Percentiles rank a stretch among this genome's conserved stretches.
Conservation (phyloP, 148 eudicot genomes). For the Selenicereus undatus region DNA sequence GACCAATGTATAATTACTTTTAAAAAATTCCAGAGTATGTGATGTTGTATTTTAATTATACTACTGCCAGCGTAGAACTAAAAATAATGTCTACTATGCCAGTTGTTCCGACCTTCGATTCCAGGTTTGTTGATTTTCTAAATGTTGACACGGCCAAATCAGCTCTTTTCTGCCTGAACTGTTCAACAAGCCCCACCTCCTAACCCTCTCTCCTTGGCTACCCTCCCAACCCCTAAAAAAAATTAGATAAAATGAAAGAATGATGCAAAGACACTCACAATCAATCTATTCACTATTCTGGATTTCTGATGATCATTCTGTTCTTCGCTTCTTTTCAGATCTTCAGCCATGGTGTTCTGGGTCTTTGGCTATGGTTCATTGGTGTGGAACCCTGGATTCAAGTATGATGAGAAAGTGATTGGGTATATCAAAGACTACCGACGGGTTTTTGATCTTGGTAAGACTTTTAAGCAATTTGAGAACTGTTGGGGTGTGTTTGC, state of each 20-base stretch:
- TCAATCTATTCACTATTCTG: neutral
- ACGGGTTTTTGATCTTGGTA: conserved; percentile 91
- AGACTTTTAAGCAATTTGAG: conserved; percentile 14
- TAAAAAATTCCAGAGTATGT: neutral
- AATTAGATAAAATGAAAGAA: neutral
- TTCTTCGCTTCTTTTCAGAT: conserved; percentile 19
- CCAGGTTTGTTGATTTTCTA: conserved; percentile 17
- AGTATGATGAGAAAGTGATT: conserved; percentile 81
- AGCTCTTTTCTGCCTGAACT: conserved; percentile 6
- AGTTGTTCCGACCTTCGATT: conserved; percentile 5
- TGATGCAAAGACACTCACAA: neutral
- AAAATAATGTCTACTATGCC: neutral
- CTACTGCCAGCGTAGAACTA: neutral
- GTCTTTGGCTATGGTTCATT: conserved; percentile 94
- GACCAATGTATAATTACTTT: neutral
- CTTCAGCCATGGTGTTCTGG: conserved; percentile 80
- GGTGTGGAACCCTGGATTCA: conserved; percentile 96
- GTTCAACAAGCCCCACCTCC: neutral
- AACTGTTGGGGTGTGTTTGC: neutral
- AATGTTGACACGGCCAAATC: conserved; percentile 22
- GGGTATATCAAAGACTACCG: conserved; percentile 84
- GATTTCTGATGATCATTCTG: neutral
- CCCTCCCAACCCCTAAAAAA: neutral
- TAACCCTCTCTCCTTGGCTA: neutral
- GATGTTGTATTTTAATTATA: neutral